Evolutionary conservation across 352 stramenopile genomes (phyloP).

Genomic region (Globisporangium nagaii): DNA sequence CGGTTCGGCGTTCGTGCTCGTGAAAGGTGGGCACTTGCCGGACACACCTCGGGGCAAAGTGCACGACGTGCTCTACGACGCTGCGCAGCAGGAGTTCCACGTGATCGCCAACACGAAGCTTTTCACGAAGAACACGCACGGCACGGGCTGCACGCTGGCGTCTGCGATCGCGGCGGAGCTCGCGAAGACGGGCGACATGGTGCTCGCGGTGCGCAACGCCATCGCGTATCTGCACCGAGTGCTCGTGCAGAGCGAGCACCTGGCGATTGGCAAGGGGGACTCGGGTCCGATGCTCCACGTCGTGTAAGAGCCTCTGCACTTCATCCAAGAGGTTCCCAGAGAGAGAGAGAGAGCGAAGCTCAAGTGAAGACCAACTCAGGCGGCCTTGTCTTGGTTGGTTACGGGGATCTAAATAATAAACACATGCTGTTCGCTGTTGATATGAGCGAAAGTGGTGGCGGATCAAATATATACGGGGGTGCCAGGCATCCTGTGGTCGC

Average conservation of each 20-base stretch:
- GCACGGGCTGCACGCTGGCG: conserved; percentile 93
- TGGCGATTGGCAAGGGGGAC: conserved; percentile 27
- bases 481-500: not conserved
- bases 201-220: conserved; percentile 20
- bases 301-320: not conserved
- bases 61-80: conserved; percentile 36
- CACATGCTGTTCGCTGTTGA: not conserved
- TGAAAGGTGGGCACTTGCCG: conserved; percentile 89
- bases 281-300: conserved; percentile 45
- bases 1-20: conserved; percentile 69
- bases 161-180: conserved; percentile 87
- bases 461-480: not conserved
- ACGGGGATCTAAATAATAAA: conserved; percentile 6
- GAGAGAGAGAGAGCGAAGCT: not conserved
- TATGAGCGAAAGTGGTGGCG: not conserved
- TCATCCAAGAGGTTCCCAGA: not conserved
- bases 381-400: not conserved
- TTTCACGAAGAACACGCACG: conserved; percentile 46
- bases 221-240: conserved; percentile 43
- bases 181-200: conserved; percentile 47
- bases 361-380: no score
- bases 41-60: conserved; percentile 9
- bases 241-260: conserved; percentile 25
- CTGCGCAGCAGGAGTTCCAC: conserved; percentile 13
- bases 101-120: conserved; percentile 32